Evolutionary conservation across 1,139 yeast species (phyloP).

Genomic region (Trichomonascaceae sp.): DNA sequence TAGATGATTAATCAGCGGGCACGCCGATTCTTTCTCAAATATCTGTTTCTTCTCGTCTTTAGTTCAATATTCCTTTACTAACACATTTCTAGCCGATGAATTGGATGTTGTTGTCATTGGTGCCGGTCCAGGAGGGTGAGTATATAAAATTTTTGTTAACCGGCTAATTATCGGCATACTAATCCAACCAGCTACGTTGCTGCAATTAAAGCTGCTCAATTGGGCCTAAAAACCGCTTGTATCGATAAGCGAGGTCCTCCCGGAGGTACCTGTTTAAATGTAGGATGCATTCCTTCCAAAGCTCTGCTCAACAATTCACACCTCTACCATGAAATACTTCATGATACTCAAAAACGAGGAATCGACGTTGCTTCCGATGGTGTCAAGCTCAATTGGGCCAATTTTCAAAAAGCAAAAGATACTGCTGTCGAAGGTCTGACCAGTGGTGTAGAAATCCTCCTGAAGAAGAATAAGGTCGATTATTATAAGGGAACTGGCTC

Average conservation of each 20-base stretch:
- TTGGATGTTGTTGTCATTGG: constrained; percentile 95
- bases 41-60: not conserved
- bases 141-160: not conserved
- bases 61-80: not conserved
- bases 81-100: constrained; percentile 33
- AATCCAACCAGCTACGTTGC: constrained; percentile 50
- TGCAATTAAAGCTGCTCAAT: constrained; percentile 97
- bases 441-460: constrained; percentile 87
- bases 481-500: constrained; percentile 93
- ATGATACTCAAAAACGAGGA: constrained; percentile 84
- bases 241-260: constrained; percentile 91
- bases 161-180: not conserved
- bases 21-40: too few species aligned
- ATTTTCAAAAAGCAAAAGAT: constrained; percentile 89
- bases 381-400: constrained; percentile 65
- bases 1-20: constrained; percentile 1
- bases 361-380: constrained; percentile 66
- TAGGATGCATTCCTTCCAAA: constrained; percentile 98
- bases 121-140: constrained; percentile 94
- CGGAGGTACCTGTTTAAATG: constrained; percentile 98
- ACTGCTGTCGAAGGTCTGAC: constrained; percentile 85
- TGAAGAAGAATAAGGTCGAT: constrained; percentile 92
- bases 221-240: constrained; percentile 92
- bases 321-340: constrained; percentile 79
- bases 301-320: constrained; percentile 93